These are phyloP conservation scores for Mycena crocata DNA, from an alignment of 768 basidiomycete genomes.

Conservation along the genomic window DNA sequence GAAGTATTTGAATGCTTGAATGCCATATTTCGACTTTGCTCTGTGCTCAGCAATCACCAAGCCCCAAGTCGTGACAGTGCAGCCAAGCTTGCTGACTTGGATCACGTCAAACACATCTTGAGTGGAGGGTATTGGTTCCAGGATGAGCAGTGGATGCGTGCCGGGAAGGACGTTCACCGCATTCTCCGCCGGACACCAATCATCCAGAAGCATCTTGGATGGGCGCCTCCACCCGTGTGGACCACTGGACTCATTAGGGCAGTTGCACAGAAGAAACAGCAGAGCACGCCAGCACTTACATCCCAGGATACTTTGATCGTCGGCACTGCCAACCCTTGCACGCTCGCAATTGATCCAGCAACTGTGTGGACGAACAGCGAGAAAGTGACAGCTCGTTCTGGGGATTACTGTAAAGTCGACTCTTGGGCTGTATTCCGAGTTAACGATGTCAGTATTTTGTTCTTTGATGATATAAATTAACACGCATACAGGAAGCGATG, in stretches of 20 bases:
- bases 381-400: not conserved
- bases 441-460: not conserved
- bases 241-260: constrained; percentile 8
- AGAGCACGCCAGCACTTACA: not conserved
- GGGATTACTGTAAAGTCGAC: not conserved
- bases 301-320: not conserved
- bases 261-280: constrained; percentile 17
- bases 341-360: not conserved
- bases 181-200: constrained; percentile 27
- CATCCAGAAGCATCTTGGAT: constrained; percentile 36
- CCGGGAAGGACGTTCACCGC: constrained; percentile 30
- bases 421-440: constrained; percentile 22
- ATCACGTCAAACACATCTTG: no score
- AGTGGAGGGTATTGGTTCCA: constrained; percentile 48
- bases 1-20: no score
- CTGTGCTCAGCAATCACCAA: no score
- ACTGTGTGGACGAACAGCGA: not conserved
- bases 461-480: not conserved
- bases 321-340: not conserved
- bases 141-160: constrained; percentile 25
- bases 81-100: no score
- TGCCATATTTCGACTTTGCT: no score
- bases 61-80: no score
- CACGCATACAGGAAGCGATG: not conserved
- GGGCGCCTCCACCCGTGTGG: constrained; percentile 23